These are phyloP conservation scores for Citrus maxima DNA, from an alignment of 345 rosid genomes.

Conservation along the genomic window DNA sequence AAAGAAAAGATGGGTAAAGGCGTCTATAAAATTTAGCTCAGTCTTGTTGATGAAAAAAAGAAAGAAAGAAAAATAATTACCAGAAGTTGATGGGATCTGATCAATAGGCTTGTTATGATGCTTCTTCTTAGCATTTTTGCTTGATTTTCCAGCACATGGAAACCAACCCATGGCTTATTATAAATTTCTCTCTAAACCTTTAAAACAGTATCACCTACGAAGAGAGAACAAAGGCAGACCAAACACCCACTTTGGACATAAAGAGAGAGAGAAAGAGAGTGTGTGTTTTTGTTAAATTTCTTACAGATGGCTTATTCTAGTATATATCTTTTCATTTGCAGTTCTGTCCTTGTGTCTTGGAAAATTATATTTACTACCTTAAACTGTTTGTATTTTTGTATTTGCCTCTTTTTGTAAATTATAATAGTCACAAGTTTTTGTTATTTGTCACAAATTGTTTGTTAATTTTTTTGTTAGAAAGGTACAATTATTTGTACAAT, in stretches of 20 bases:
- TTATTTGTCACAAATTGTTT: too few species aligned
- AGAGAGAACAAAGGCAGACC: conserved; percentile 17
- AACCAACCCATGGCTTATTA: conserved; percentile 39
- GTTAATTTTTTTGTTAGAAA: too few species aligned
- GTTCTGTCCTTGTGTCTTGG: conserved; percentile 5
- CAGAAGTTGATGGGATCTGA: conserved; percentile 60
- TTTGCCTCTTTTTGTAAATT: not conserved
- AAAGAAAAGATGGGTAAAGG: not conserved
- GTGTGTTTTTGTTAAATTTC: not conserved
- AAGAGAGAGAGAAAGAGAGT: not conserved
- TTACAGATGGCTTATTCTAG: conserved; percentile 3
- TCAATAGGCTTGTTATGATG: conserved; percentile 24
- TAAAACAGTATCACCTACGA: not conserved
- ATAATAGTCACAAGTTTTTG: too few species aligned
- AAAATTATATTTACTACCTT: not conserved
- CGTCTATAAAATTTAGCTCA: not conserved
- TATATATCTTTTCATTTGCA: conserved; percentile 16
- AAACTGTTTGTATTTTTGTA: not conserved
- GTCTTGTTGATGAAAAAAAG: not conserved
- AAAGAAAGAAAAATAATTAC: conserved; percentile 15
- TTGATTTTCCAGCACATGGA: conserved; percentile 45
- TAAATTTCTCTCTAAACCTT: not conserved
- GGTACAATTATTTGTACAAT: too few species aligned
- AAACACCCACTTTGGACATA: conserved; percentile 3
- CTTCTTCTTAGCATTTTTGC: conserved; percentile 30